Evolutionary conservation across 495 filamentous ascomycete species (phyloP).

Genomic region (Lophium mytilinum): DNA sequence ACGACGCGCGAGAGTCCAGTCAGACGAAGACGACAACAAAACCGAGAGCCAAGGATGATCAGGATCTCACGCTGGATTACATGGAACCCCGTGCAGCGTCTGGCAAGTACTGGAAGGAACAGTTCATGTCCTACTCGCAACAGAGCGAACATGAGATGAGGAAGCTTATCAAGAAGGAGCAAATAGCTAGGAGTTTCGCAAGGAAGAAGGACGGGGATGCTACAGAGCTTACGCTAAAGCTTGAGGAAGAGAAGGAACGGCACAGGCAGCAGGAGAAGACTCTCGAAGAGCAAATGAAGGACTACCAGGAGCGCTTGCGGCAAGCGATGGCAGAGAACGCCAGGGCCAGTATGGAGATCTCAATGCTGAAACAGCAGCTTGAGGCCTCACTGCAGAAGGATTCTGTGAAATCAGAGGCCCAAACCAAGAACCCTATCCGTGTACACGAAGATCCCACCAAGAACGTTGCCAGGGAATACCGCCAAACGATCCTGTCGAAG

Average conservation of each 20-base stretch:
- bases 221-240: conserved; percentile 58
- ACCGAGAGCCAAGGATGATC: conserved; percentile 39
- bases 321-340: conserved; percentile 21
- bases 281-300: conserved; percentile 30
- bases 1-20: conserved; percentile 26
- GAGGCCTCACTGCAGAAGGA: conserved; percentile 1
- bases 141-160: conserved; percentile 61
- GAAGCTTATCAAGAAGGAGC: conserved; percentile 47
- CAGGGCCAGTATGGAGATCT: conserved; percentile 18
- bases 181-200: conserved; percentile 79
- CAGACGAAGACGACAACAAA: conserved; percentile 37
- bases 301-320: conserved; percentile 23
- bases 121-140: conserved; percentile 74
- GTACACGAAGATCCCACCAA: conserved; percentile 19
- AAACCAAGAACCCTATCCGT: conserved; percentile 8
- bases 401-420: conserved; percentile 4
- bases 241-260: conserved; percentile 55
- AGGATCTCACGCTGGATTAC: conserved; percentile 63
- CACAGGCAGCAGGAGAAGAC: conserved; percentile 40
- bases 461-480: neutral
- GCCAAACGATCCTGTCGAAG: neutral
- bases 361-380: conserved; percentile 20
- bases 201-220: conserved; percentile 82
- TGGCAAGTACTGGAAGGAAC: conserved; percentile 87
- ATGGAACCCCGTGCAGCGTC: conserved; percentile 74